Conservation (phyloP, 2,329 filamentous ascomycete species). For the Aureobasidium sp. region DNA sequence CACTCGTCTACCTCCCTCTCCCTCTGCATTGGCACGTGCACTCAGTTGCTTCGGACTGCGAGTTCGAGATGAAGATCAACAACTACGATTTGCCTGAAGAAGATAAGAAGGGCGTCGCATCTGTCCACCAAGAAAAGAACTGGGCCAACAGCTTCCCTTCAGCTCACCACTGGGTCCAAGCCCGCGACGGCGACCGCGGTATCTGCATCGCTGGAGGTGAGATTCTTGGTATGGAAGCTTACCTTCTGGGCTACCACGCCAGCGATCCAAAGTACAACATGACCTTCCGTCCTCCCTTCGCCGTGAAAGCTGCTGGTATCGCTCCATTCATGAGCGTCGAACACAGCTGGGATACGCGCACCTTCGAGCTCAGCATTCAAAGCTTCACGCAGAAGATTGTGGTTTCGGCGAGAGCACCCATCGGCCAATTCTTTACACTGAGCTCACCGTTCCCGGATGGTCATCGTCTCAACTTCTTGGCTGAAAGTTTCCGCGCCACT, state of each 20-base stretch:
- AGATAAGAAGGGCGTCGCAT: slow-evolving; percentile 26
- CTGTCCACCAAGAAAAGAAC: slow-evolving; percentile 44
- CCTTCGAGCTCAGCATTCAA: slow-evolving; percentile 30
- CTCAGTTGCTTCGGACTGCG: slow-evolving; percentile 33
- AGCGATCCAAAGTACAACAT: slow-evolving; percentile 24
- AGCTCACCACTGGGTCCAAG: slow-evolving; percentile 35
- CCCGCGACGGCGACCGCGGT: slow-evolving; percentile 18
- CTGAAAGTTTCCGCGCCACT: slow-evolving; percentile 39
- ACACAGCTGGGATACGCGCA: slow-evolving; percentile 32
- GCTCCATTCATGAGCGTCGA: slow-evolving; percentile 35
- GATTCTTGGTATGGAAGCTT: slow-evolving; percentile 35
- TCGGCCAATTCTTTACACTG: slow-evolving; percentile 37
- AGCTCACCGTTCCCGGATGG: slow-evolving; percentile 39
- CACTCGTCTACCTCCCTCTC: slow-evolving; percentile 37
- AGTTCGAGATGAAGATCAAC: slow-evolving; percentile 32
- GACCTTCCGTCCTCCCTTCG: slow-evolving; percentile 38
- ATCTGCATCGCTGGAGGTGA: slow-evolving; percentile 32
- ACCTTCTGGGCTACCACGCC: slow-evolving; percentile 38
- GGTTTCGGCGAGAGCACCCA: slow-evolving; percentile 32
- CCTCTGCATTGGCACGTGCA: slow-evolving; percentile 46
- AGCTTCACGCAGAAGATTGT: slow-evolving; percentile 33
- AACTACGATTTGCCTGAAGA: slow-evolving; percentile 18
- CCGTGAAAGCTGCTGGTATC: slow-evolving; percentile 28
- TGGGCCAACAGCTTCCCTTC: slow-evolving; percentile 40
- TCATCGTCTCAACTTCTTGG: slow-evolving; percentile 35